Base-by-base conservation (phyloP, 331 rosid genomes). In the Saraca asoca region DNA sequence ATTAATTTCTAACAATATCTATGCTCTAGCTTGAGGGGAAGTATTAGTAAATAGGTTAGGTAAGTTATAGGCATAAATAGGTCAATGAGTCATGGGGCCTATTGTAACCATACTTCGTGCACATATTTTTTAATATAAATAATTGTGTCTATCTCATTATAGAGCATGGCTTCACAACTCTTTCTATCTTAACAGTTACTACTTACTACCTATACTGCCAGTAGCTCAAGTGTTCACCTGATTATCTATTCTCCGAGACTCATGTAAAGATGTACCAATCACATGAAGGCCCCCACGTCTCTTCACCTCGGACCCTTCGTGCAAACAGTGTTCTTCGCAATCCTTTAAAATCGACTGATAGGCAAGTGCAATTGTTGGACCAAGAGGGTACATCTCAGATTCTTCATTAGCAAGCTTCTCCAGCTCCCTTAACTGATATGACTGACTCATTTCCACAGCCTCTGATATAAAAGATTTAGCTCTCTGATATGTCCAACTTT, bases 181-280 rank as follows among this genome's bases (percentile, higher is more conserved):
- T n/a, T n/a, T n/a, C n/a, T n/a, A n/a, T n/a, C n/a, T n/a, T n/a
- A n/a, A n/a, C n/a, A n/a, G 5, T 46, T 58, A 58, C 12, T 46
- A 42, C 44, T 42, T 24, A 24, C 31, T 1, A 24, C 31, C 31
- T 17, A 52, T 15, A 50, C 31, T 15, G 56, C 68, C 68, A 38
- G 14, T 33, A 64, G 39, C 61, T 66, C 64, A 55, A 72, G 65
- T 39, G 63, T 73, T 75, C 42, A 89, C 98, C 97, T 93, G 97
- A 81, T 93, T 93, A 81, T 93, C 98, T 51, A 93, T 93, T 87
- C 98, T 85, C 58, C 98, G 87, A 24, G 98, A 90, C 84, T 93
- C 96, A 1, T 93, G 96, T 84, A 93, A 82, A 33, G 96, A 93
- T 63, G 98, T 93, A 52, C 96, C 98, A 51, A 93, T 90, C 69